Conservation (phyloP, 2,329 filamentous ascomycete species). For the Ustulina deusta region DNA sequence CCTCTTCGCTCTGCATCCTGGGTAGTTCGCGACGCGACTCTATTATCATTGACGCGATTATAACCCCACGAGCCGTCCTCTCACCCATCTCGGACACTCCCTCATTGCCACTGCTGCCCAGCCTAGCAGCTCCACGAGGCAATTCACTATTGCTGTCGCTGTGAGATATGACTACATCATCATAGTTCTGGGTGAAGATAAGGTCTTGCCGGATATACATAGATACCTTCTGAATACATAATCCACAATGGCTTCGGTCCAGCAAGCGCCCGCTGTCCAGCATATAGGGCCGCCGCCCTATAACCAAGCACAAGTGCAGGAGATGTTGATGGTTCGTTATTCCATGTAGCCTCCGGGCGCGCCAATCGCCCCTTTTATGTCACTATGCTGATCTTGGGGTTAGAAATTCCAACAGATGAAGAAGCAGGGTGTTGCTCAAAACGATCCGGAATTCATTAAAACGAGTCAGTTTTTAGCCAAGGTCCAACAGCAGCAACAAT, state of each 20-base stretch:
- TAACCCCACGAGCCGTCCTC: slow-evolving; percentile 13
- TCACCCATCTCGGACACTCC: background rate
- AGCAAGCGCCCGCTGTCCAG: slow-evolving; percentile 76
- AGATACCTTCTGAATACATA: slow-evolving; percentile 33
- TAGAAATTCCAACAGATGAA: slow-evolving; percentile 94
- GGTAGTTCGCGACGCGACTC: slow-evolving; percentile 41
- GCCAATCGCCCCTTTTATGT: background rate
- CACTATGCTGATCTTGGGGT: slow-evolving; percentile 31
- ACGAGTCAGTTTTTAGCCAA: slow-evolving; percentile 78
- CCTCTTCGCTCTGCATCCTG: slow-evolving; percentile 19
- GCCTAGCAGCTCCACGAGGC: slow-evolving; percentile 22
- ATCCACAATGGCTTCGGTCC: slow-evolving; percentile 81
- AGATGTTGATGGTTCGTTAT: slow-evolving; percentile 70
- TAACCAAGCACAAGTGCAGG: slow-evolving; percentile 82
- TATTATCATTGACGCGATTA: slow-evolving; percentile 30
- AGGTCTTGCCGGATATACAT: slow-evolving; percentile 41
- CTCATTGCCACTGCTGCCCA: slow-evolving; percentile 15
- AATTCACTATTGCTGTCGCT: slow-evolving; percentile 37
- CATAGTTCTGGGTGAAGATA: slow-evolving; percentile 41
- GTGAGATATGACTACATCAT: slow-evolving; percentile 49
- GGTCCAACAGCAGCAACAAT: slow-evolving; percentile 75
- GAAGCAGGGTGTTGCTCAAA: slow-evolving; percentile 80
- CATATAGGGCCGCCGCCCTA: slow-evolving; percentile 72
- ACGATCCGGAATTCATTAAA: slow-evolving; percentile 89
- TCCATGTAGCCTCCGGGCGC: slow-evolving; percentile 2